Evolutionary conservation across 2,329 filamentous ascomycete genomes (phyloP), one percentile per base, ranked within the genome.

Genomic region (Didymella arachidicola): DNA sequence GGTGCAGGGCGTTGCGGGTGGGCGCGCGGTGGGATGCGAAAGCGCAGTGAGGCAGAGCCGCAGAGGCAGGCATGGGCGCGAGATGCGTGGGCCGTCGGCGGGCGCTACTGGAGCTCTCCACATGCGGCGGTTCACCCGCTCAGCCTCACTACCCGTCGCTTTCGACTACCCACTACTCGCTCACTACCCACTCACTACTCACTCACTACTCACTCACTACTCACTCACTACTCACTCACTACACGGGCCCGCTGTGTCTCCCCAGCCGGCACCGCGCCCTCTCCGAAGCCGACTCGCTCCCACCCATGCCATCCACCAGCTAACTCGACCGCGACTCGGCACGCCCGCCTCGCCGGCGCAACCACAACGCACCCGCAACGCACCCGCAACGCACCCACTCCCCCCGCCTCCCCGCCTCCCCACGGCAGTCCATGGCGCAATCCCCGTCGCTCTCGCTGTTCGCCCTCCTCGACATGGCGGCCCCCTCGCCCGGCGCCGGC

Each of bases 381-480:
- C 22, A 22, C 22, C 3, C 22, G 22, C n/a, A n/a, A 22, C 22
- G 22, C 22, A 22, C 22, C 3, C 3, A 22, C 22, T 22, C 22
- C 2, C 3, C 2, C n/a, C n/a, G n/a, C n/a, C 22, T 22, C 22
- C 3, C 3, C 3, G 22, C 22, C 3, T 22, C 22, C 3, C 3
- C 3, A 22, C 19, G 19, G 2, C 19, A 3, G 19, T 3, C 19
- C 19, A 22, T 22, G 22, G 22, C 22, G 22, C 22, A 22, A 50
- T 50, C 56, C 16, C 26, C 32, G 16, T 55, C 59, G 27, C 61
- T 62, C 58, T 66, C 55, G 44, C 62, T 71, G 19, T 66, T 67
- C 34, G 57, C 53, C 43, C 49, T 67, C 38, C 54, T 70, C 62
- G 65, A 70, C 34, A 67, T 72, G 65, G 62, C 63, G 19, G 62